Evolutionary conservation across 1,284 basidiomycete genomes (phyloP).

Genomic region (Sanghuangporus baumii): DNA sequence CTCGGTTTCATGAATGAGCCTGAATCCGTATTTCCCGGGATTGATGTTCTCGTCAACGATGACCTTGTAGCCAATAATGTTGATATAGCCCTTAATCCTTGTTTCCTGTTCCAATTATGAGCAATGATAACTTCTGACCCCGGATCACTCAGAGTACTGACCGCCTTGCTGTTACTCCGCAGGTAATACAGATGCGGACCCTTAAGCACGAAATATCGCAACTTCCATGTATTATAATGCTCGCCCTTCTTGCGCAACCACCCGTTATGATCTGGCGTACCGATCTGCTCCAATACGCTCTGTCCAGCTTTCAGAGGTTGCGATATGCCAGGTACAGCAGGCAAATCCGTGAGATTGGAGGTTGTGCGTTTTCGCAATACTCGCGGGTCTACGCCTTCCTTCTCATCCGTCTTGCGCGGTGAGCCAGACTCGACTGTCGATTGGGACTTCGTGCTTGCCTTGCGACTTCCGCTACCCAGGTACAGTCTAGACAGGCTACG

Average conservation of each 20-base stretch:
- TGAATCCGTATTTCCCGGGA: slow-evolving; percentile 93
- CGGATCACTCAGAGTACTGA: slow-evolving; percentile 31
- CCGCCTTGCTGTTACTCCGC: slow-evolving; percentile 61
- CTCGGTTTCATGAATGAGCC: slow-evolving; percentile 86
- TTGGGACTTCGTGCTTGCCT: slow-evolving; percentile 30
- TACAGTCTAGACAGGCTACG: slow-evolving; percentile 48
- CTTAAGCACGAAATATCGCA: slow-evolving; percentile 92
- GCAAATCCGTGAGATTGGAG: slow-evolving; percentile 17
- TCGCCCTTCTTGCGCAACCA: slow-evolving; percentile 98
- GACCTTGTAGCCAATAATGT: slow-evolving; percentile 90
- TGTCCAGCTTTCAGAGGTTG: slow-evolving; percentile 49
- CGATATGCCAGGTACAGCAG: slow-evolving; percentile 15
- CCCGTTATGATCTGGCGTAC: slow-evolving; percentile 80
- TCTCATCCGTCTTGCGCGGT: slow-evolving; percentile 12
- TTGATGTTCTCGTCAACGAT: slow-evolving; percentile 89
- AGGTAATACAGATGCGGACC: slow-evolving; percentile 86
- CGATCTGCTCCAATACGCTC: slow-evolving; percentile 84
- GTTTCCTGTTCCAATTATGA: slow-evolving; percentile 55
- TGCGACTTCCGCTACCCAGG: slow-evolving; percentile 33
- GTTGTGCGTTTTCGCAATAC: slow-evolving; percentile 27
- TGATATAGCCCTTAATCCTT: slow-evolving; percentile 93
- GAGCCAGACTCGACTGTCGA: slow-evolving; percentile 17
- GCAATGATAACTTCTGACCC: not conserved
- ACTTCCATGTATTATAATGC: slow-evolving; percentile 91
- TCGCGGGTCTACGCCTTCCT: slow-evolving; percentile 19